A percentile compares a stretch with the other conserved stretches of the same genome.
Evolutionary conservation across 2,329 filamentous ascomycete species (phyloP).

Genomic region (Scolecobasidium constrictum): DNA sequence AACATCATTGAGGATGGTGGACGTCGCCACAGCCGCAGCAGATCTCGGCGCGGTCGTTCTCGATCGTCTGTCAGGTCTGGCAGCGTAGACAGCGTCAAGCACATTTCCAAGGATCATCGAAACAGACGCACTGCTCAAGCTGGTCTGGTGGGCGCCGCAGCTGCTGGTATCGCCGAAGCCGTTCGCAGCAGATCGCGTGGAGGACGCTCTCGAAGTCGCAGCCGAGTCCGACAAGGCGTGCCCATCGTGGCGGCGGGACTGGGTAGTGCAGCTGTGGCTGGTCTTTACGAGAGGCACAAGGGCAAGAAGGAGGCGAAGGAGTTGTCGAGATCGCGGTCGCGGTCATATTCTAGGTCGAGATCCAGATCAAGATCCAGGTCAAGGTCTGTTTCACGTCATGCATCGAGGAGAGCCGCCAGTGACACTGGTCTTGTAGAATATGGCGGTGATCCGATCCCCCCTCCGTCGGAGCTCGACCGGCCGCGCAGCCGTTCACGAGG

Average conservation of each 20-base stretch:
- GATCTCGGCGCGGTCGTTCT: slow-evolving; percentile 35
- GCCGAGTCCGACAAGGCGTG: slow-evolving; percentile 43
- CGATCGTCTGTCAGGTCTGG: slow-evolving; percentile 19
- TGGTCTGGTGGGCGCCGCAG: slow-evolving; percentile 50
- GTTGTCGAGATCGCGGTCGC: slow-evolving; percentile 16
- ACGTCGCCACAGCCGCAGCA: slow-evolving; percentile 35
- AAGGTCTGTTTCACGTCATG: slow-evolving; percentile 31
- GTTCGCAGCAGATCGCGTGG: slow-evolving; percentile 46
- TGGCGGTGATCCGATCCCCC: slow-evolving; percentile 50
- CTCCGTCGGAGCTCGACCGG: slow-evolving; percentile 35
- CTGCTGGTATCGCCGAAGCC: slow-evolving; percentile 47
- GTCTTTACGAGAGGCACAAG: slow-evolving; percentile 52
- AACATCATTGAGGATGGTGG: slow-evolving; percentile 29
- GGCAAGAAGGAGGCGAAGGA: slow-evolving; percentile 39
- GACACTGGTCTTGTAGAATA: slow-evolving; percentile 51
- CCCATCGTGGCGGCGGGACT: slow-evolving; percentile 51
- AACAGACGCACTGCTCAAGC: slow-evolving; percentile 50
- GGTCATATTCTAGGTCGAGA: slow-evolving; percentile 33
- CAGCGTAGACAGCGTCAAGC: slow-evolving; percentile 23
- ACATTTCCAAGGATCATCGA: slow-evolving; percentile 37
- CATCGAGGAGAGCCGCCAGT: slow-evolving; percentile 34
- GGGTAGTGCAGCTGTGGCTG: slow-evolving; percentile 49
- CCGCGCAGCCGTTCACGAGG: slow-evolving; percentile 15
- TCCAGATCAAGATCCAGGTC: slow-evolving; percentile 31
- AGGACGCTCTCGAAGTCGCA: slow-evolving; percentile 40